Evolutionary conservation across 805 yeast genomes (phyloP).

Genomic region (Candida montana): DNA sequence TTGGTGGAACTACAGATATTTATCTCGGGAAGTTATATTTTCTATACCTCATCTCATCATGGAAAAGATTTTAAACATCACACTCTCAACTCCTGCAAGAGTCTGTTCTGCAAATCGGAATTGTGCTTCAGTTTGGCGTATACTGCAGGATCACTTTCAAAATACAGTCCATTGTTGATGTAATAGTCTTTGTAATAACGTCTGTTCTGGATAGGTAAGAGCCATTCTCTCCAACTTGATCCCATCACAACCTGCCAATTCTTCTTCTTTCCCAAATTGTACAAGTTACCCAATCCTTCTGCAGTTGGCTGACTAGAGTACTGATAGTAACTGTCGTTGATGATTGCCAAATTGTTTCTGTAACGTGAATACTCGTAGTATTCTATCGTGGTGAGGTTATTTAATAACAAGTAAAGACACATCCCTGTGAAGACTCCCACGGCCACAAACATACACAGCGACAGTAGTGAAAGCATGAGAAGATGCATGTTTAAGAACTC

Average conservation of each 20-base stretch:
- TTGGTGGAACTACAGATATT: too few relatives aligned
- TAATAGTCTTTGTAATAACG: constrained; percentile 24
- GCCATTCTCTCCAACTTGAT: constrained; percentile 54
- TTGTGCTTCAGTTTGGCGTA: constrained; percentile 36
- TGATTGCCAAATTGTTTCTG: constrained; percentile 32
- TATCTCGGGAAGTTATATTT: too few relatives aligned
- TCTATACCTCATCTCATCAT: too few relatives aligned
- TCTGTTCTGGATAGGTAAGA: constrained; percentile 48
- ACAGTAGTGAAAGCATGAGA: constrained; percentile 52
- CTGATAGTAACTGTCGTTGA: constrained; percentile 31
- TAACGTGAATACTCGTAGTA: constrained; percentile 50
- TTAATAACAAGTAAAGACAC: constrained; percentile 50
- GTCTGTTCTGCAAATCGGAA: constrained; percentile 39
- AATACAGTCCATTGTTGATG: constrained; percentile 46
- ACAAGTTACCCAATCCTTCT: constrained; percentile 55
- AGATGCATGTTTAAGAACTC: constrained; percentile 51
- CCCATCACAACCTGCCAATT: constrained; percentile 84
- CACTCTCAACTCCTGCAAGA: constrained; percentile 8
- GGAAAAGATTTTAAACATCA: too few relatives aligned
- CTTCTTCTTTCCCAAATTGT: constrained; percentile 57
- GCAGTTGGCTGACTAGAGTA: constrained; percentile 39
- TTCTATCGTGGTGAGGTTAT: constrained; percentile 80
- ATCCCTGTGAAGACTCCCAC: constrained; percentile 53
- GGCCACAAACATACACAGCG: constrained; percentile 50
- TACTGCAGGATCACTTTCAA: constrained; percentile 39